Percentiles rank a stretch among this genome's conserved stretches.
These are phyloP conservation scores for Eucalyptus cloeziana DNA, from an alignment of 345 rosid genomes.

Conservation along the genomic window DNA sequence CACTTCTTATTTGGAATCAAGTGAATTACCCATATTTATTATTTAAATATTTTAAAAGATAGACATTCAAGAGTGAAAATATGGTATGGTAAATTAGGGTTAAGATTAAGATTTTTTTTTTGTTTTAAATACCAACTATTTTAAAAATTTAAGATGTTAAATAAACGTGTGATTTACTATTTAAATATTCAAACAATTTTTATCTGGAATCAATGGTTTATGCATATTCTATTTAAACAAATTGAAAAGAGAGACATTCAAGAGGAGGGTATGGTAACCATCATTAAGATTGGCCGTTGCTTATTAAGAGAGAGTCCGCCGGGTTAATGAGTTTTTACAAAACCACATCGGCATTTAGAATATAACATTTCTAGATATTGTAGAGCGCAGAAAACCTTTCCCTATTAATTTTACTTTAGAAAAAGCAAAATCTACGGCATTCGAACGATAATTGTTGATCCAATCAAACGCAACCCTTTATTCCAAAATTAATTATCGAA, in stretches of 20 bases:
- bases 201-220: background rate
- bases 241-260: background rate
- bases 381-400: background rate
- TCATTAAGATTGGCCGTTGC: too few species aligned
- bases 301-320: background rate
- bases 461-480: background rate
- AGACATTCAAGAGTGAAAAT: too few species aligned
- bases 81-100: too few species aligned
- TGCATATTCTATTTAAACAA: background rate
- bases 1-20: too few species aligned
- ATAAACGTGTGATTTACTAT: too few species aligned
- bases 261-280: background rate
- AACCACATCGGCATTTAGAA: rapidly evolving
- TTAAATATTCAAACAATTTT: background rate
- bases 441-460: background rate
- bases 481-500: background rate
- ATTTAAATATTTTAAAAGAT: too few species aligned
- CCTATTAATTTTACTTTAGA: background rate
- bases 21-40: too few species aligned
- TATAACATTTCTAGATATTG: background rate
- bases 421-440: background rate
- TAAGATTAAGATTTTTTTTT: too few species aligned
- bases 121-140: rapidly evolving
- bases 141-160: too few species aligned
- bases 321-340: background rate